A percentile compares a stretch with the other conserved stretches of the same genome.
These are phyloP conservation scores for Blastobotrys arbuscula DNA, from an alignment of 1,139 yeast species.

Conservation along the genomic window DNA sequence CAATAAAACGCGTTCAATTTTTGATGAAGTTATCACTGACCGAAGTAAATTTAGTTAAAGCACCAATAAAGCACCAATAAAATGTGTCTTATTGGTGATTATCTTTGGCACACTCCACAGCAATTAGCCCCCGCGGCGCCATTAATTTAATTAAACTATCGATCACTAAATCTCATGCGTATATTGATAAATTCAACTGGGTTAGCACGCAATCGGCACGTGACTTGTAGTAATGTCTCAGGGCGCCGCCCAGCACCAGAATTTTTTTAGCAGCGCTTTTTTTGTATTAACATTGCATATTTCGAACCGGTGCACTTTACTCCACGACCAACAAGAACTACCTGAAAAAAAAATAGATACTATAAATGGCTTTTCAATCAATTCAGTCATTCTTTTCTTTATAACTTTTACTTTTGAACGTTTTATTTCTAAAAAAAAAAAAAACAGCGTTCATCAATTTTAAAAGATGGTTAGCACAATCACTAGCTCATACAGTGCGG, in stretches of 20 bases:
- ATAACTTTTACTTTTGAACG: background rate
- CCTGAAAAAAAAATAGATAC: background rate
- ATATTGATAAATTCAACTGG: background rate
- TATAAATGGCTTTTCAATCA: background rate
- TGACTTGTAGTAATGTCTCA: slow-evolving; percentile 7
- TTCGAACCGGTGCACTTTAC: background rate
- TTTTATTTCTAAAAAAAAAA: background rate
- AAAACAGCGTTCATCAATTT: background rate
- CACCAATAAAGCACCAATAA: background rate
- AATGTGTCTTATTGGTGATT: background rate
- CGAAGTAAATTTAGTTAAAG: too few species aligned
- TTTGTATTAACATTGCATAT: background rate
- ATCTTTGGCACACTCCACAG: too few species aligned
- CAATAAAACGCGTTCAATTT: too few species aligned
- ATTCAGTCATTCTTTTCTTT: background rate
- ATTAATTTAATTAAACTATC: background rate
- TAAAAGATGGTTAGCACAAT: slow-evolving; percentile 1
- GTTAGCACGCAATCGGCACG: slow-evolving; percentile 11
- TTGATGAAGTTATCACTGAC: too few species aligned
- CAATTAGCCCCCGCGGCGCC: too few species aligned
- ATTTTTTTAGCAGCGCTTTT: background rate
- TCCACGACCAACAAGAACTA: background rate
- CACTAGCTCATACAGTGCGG: slow-evolving; percentile 9
- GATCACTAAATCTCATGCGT: background rate
- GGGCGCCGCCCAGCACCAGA: too few species aligned